Evolutionary conservation across 2,329 filamentous ascomycete genomes (phyloP), one percentile per base, ranked within the genome.

Genomic region (Sarocladium oryzae): DNA sequence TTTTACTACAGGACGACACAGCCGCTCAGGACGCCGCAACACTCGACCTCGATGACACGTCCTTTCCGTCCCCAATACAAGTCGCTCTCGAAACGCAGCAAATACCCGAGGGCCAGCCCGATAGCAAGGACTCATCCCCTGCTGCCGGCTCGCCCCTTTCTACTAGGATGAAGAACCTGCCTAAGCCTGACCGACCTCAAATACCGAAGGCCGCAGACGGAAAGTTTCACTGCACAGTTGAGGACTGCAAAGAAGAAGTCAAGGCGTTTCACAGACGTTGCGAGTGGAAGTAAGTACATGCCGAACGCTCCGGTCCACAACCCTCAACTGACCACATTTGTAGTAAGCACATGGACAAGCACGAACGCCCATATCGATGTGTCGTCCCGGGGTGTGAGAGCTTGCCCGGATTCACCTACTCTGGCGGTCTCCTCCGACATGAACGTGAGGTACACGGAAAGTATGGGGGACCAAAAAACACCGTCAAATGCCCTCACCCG

Each of bases 311-410:
- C 21, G 16, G 20, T 18, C 5, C 3, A 20, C 6, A 4, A 48
- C 10, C 15, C 10, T 30, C 4, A 45, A 52, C 60, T 68, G 57
- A 68, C 55, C 24, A 9, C 51, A 43, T 24, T 16, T 7, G 6
- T 57, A 95, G 89, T 65, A 96, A 97, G 72, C 92, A 97, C 66
- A 96, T 96, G 91, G 92, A 97, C 71, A 96, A 96, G 66, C 92
- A 97, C 66, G 90, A 96, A 59, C 80, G 92, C 11, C 92, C 92
- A 1, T 97, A 96, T 65, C 88, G 90, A 61, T 97, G 92, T 67
- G 77, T 74, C 20, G 84, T 86, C 38, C 77, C 81, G n/a, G 87
- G 86, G 33, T 96, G 92, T 68, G 89, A 92, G 61, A 96, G 96
- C 61, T 79, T 96, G 0, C 88, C 88, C 50, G 92, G 92, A 1